These are phyloP conservation scores for Xylariaceae sp. DNA, from an alignment of 2,329 filamentous ascomycete species.

Conservation along the genomic window DNA sequence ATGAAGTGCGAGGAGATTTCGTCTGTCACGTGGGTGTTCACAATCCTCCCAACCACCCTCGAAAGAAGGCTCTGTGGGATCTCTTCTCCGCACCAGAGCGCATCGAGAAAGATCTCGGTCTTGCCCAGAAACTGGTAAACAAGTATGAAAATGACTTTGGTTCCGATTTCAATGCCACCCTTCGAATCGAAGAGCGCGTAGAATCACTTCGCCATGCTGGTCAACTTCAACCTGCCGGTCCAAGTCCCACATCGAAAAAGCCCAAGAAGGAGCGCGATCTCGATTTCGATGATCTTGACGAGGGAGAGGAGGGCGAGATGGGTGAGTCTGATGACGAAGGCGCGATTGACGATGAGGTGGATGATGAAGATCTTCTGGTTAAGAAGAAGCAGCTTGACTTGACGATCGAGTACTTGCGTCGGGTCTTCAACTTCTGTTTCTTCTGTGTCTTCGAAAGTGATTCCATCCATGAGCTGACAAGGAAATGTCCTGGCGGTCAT, in stretches of 20 bases:
- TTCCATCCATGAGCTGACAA: slow-evolving; percentile 89
- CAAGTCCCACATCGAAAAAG: slow-evolving; percentile 51
- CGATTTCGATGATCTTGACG: slow-evolving; percentile 59
- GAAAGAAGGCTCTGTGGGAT: slow-evolving; percentile 96
- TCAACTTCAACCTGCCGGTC: slow-evolving; percentile 63
- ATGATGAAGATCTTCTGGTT: slow-evolving; percentile 81
- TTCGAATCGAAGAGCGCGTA: slow-evolving; percentile 82
- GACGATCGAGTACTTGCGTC: slow-evolving; percentile 90
- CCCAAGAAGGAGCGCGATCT: slow-evolving; percentile 56
- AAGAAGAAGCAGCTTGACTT: slow-evolving; percentile 98
- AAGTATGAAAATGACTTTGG: slow-evolving; percentile 85
- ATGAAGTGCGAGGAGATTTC: slow-evolving; percentile 90
- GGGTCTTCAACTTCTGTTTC: slow-evolving; percentile 98
- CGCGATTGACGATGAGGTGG: slow-evolving; percentile 74
- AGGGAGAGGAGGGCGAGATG: slow-evolving; percentile 60
- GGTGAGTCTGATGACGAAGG: slow-evolving; percentile 80
- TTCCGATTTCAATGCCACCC: slow-evolving; percentile 68
- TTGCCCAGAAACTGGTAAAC: slow-evolving; percentile 76
- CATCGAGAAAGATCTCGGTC: slow-evolving; percentile 80
- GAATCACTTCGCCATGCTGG: slow-evolving; percentile 75
- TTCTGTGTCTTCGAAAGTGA: slow-evolving; percentile 99
- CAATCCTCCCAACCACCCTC: slow-evolving; percentile 76
- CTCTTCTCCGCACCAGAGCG: slow-evolving; percentile 92
- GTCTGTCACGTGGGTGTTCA: slow-evolving; percentile 97
- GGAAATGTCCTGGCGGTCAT: slow-evolving; percentile 97